Evolutionary conservation across 2,329 filamentous ascomycete species (phyloP).

Genomic region (Colletotrichum truncatum): DNA sequence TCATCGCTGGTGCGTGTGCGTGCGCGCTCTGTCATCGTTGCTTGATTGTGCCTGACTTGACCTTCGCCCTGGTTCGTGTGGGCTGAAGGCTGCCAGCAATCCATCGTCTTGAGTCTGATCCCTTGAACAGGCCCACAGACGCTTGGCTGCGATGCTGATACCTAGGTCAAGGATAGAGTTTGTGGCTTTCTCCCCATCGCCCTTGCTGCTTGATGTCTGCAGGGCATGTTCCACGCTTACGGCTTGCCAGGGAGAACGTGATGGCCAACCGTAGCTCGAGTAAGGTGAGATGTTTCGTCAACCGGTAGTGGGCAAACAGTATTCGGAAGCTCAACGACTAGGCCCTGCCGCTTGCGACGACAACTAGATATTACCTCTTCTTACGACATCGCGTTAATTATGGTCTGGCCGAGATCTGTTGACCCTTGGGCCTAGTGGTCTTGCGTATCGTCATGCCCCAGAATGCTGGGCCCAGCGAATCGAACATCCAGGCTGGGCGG

Average conservation of each 20-base stretch:
- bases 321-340: background rate
- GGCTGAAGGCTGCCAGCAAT: conserved; percentile 7
- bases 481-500: background rate
- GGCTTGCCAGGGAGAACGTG: conserved; percentile 10
- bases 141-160: background rate
- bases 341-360: background rate
- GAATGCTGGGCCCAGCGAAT: conserved; percentile 11
- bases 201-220: conserved; percentile 9
- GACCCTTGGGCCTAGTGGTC: conserved; percentile 13
- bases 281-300: conserved; percentile 1
- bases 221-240: conserved; percentile 1
- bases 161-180: background rate
- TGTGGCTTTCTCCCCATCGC: conserved; percentile 12
- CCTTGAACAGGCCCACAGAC: background rate
- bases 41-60: background rate
- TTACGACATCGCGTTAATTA: conserved; percentile 31
- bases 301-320: background rate
- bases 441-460: conserved; percentile 5
- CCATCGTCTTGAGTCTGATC: background rate
- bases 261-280: background rate
- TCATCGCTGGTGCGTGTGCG: background rate
- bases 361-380: background rate
- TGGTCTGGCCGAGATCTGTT: conserved; percentile 13
- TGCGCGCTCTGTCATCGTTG: background rate
- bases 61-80: background rate